These are phyloP conservation scores for Gnomoniopsis sp. DNA, from an alignment of 2,329 filamentous ascomycete species.

Conservation along the genomic window DNA sequence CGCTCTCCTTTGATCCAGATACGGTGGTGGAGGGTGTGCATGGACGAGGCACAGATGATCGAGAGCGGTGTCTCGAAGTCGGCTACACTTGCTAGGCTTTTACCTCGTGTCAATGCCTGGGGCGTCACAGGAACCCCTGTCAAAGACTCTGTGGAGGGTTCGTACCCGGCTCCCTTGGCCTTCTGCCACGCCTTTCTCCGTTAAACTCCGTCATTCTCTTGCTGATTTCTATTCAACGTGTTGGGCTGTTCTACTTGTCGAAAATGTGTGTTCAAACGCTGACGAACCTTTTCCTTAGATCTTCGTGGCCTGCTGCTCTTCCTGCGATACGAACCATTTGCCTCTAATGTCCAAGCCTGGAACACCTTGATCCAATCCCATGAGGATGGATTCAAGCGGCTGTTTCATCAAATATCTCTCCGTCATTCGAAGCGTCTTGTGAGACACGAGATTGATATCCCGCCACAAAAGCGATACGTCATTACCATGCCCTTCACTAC, in stretches of 20 bases:
- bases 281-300: slow-evolving; percentile 43
- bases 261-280: neutral
- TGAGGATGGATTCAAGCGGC: slow-evolving; percentile 59
- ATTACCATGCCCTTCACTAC: slow-evolving; percentile 88
- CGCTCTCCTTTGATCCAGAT: slow-evolving; percentile 77
- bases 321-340: slow-evolving; percentile 74
- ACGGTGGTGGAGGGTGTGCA: slow-evolving; percentile 80
- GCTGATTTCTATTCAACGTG: neutral
- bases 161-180: neutral
- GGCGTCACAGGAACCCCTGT: slow-evolving; percentile 89
- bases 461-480: slow-evolving; percentile 79
- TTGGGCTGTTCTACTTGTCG: neutral
- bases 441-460: slow-evolving; percentile 73
- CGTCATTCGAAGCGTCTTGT: slow-evolving; percentile 84
- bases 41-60: slow-evolving; percentile 86
- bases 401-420: slow-evolving; percentile 72
- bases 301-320: slow-evolving; percentile 80
- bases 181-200: neutral
- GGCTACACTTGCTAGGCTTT: slow-evolving; percentile 71
- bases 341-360: slow-evolving; percentile 63
- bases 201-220: neutral
- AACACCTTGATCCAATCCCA: slow-evolving; percentile 59
- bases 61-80: slow-evolving; percentile 84
- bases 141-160: slow-evolving; percentile 49
- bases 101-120: slow-evolving; percentile 87